Percentiles rank a stretch among this genome's conserved stretches.
Evolutionary conservation across 2,329 filamentous ascomycete genomes (phyloP).

Genomic region (Epichloe aotearoae): DNA sequence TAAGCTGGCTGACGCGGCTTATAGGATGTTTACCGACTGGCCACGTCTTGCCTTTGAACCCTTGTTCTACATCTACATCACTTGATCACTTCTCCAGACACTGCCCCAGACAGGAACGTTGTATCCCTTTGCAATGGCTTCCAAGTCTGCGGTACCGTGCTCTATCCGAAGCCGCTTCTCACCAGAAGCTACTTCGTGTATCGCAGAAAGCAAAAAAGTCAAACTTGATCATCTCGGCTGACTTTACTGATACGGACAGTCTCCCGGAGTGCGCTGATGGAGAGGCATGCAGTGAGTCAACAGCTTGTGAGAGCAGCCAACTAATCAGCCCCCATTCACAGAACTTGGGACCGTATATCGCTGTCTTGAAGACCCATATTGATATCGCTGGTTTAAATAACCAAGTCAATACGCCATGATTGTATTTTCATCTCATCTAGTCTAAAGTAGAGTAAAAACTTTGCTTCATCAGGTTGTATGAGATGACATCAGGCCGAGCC

Average conservation of each 20-base stretch:
- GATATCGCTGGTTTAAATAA: slow-evolving; percentile 20
- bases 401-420: too few relatives aligned
- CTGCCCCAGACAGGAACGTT: too few relatives aligned
- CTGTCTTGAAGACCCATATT: slow-evolving; percentile 38
- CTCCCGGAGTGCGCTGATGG: background rate
- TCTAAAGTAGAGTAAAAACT: too few relatives aligned
- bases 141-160: background rate
- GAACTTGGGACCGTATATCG: slow-evolving; percentile 36
- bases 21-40: too few relatives aligned
- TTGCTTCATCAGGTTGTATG: too few relatives aligned
- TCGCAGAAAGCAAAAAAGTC: background rate
- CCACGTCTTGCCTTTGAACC: too few relatives aligned
- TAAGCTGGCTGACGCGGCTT: too few relatives aligned
- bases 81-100: too few relatives aligned
- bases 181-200: background rate
- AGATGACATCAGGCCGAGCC: too few relatives aligned
- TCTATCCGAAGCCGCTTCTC: background rate
- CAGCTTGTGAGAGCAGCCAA: too few relatives aligned
- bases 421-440: too few relatives aligned
- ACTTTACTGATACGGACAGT: background rate
- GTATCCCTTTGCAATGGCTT: background rate
- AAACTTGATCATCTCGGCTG: background rate
- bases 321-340: slow-evolving; percentile 1
- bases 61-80: too few relatives aligned
- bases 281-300: background rate